Base-by-base conservation (phyloP, 495 filamentous ascomycete species). In the Podospora fimiseda region DNA sequence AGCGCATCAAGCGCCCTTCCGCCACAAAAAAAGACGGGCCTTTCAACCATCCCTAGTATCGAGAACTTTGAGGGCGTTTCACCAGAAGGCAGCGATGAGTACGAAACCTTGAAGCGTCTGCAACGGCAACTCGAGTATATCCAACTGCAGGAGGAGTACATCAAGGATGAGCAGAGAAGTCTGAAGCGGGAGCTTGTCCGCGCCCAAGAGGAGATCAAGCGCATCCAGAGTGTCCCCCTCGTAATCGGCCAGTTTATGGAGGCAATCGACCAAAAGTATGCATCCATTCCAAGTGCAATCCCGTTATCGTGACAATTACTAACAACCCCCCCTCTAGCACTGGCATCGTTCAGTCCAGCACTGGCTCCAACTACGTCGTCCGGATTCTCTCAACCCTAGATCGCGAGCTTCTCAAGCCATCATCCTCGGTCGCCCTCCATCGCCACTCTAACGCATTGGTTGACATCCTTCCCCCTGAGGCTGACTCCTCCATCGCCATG, bases 221-320 rank as follows among this genome's bases (percentile, higher is more conserved):
- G 93, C 55, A 98, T 98, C 68, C 93, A 98, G 71, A 95, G 90
- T 70, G 93, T 98, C 24, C 93, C 93, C 2, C 70, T 98, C 60
- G 93, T 98, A 51, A 98, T 98, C 68, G 93, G 93, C 44, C 93
- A 98, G 74, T 98, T 98, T 70, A 98, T 98, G 93, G 93, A 98
- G 73, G 93, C 93, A 47, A 98, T 98, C 62, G 93, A 98, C 72
- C 94, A 98, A 68, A 98, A 96, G 91, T 96, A 80, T 70, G 80
- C 19, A 50, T 8, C 20, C 13, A 18, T 43, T 39, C 50, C 33
- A 18, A 22, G 20, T 45, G n/a, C 2, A 3, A 15, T 41, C 18
- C 50, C 16, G 20, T 42, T 44, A 44, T 44, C 48, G 18, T 47
- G 20, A 21, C 27, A 40, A 50, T 39, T 11, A 13, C 24, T 13